Base-by-base conservation (phyloP, 2,329 filamentous ascomycete genomes). In the Grosmannia clavigera region DNA sequence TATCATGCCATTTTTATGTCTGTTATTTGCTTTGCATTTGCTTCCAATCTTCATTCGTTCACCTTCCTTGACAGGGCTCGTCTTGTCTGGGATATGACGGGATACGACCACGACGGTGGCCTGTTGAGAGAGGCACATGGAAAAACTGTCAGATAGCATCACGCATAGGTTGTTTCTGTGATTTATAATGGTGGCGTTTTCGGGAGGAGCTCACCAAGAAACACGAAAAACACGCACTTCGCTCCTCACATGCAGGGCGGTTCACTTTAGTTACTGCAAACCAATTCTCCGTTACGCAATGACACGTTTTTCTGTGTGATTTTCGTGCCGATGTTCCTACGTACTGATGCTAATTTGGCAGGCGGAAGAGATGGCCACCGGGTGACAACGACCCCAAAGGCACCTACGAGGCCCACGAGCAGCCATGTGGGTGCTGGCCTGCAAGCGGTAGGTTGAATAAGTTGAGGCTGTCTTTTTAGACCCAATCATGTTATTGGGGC, bases 341-440 rank as follows among this genome's bases (percentile, higher is more conserved):
- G 14, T 5, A 40, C 6, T 40, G 38, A 12, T 22, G 22, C 22
- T 22, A 22, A 22, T 22, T 22, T 22, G 22, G 22, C 22, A 22
- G 22, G 22, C 22, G 22, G 22, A 22, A 22, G 22, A 22, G n/a
- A 56, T 55, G 6, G 46, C 19, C 10, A 51, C 46, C 4, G 58
- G 43, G 27, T n/a, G 19, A 14, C 62, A 58, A 6, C 61, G 55
- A 10, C 61, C 64, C 25, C 22, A 22, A 22, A 22, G 22, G 22
- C 22, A 22, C 22, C 22, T 22, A 22, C 22, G 22, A 22, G 22
- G 22, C 22, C 22, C 22, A 22, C 22, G 22, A 22, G 22, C 22
- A 22, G 22, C 22, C 22, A 22, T 22, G 22, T 22, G 22, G 22
- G 22, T 22, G 22, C 22, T 22, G 22, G 22, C 22, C 22, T 2